A percentile compares a stretch with the other conserved stretches of the same genome.
Conservation (phyloP, 257 asterid species). For the Salvia hispanica region DNA sequence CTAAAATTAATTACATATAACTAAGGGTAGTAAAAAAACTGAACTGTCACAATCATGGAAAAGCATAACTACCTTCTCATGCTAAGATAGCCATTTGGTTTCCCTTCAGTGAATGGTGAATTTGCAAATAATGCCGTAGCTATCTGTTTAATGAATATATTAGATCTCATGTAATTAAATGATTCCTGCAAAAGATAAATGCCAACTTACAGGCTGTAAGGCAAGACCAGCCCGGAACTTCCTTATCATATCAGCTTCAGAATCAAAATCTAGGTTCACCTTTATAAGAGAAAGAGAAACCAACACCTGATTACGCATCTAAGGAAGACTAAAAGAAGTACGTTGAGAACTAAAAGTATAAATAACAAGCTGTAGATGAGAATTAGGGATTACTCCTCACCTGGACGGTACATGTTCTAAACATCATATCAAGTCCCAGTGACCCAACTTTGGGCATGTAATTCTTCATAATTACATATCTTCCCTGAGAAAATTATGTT, state of each 20-base stretch:
- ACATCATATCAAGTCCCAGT: constrained; percentile 96
- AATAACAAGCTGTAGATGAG: constrained; percentile 10
- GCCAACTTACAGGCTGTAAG: constrained; percentile 85
- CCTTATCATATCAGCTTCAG: constrained; percentile 96
- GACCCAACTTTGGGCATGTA: constrained; percentile 99
- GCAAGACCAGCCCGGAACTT: constrained; percentile 96
- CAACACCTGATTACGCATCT: background rate
- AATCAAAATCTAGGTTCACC: constrained; percentile 94
- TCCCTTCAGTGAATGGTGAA: constrained; percentile 98
- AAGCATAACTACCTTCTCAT: constrained; percentile 73
- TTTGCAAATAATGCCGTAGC: constrained; percentile 97
- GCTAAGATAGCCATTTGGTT: constrained; percentile 92
- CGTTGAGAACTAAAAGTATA: background rate
- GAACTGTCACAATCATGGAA: constrained; percentile 23
- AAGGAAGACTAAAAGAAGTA: constrained; percentile 2
- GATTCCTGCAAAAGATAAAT: constrained; percentile 2
- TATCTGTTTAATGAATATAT: constrained; percentile 62
- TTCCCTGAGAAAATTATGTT: constrained; percentile 65
- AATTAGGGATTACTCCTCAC: constrained; percentile 36
- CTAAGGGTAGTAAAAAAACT: constrained; percentile 19
- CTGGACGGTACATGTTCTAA: constrained; percentile 96
- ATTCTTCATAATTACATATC: constrained; percentile 84
- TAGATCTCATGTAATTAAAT: constrained; percentile 35
- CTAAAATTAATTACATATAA: constrained; percentile 25
- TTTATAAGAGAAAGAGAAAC: constrained; percentile 41